Base-by-base conservation (phyloP, 2,329 filamentous ascomycete species). In the Curvularia spicifera region DNA sequence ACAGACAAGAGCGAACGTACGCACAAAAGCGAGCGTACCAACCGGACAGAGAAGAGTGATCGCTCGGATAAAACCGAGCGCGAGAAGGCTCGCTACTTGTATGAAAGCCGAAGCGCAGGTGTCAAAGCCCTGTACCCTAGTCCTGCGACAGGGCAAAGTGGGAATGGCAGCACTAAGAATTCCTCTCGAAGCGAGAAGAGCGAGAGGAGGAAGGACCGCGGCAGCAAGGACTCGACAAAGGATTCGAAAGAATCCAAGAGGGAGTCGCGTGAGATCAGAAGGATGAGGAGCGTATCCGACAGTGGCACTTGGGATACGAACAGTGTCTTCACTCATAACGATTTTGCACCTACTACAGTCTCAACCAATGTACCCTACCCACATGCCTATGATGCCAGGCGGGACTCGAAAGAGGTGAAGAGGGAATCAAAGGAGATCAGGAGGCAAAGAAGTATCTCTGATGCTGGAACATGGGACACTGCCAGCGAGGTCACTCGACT, bases 71-170 rank as follows among this genome's bases (percentile, higher is more conserved):
- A 67, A 46, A 58, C 61, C 39, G 63, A 59, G 31, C 57, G 62
- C 13, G 70, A 69, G 22, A 72, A 68, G 45, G 71, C 65, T 42
- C 61, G 70, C 26, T 75, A 76, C 51, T 60, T 71, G 65, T 72
- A 70, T 55, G 72, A 78, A 51, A 71, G 70, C 42, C 68, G 74
- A 22, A 77, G 76, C 47, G 76, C 76, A 13, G 76, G 74, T 1
- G 70, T 78, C 57, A 78, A 78, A 56, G 76, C 66, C 6, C 50
- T 78, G 39, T 78, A 78, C 56, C 73, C 74, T 4, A 73, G 66
- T 67, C 2, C 66, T 66, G 10, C 42, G 6, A 44, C 42, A n/a
- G 42, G 42, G 22, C 58, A 65, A 46, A 66, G 53, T 33, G 51
- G 61, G 15, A 66, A 53, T 39, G 51, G 62, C 18, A 63, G 60